phyloP scores from a whole-genome alignment of 179 eudicot species.

The Pouteria campechiana region DNA sequence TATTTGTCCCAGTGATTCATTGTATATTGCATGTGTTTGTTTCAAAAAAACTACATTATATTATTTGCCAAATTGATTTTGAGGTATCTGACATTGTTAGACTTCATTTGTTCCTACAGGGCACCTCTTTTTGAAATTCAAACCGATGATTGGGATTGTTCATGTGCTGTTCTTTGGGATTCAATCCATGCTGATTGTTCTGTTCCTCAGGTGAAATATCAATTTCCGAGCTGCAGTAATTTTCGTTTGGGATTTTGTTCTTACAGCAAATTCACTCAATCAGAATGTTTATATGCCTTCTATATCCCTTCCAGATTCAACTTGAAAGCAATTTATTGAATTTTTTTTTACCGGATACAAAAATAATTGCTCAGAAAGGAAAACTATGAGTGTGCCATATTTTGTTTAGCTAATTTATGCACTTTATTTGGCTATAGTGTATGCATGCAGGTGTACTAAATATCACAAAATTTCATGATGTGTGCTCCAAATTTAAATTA shows the following conservation, averaged over 20 bases:
- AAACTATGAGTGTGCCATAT: too few species aligned
- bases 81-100: background rate
- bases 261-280: too few species aligned
- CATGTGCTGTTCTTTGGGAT: constrained; percentile 74
- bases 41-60: too few species aligned
- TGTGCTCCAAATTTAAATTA: too few species aligned
- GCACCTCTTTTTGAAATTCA: constrained; percentile 99
- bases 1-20: background rate
- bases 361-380: too few species aligned
- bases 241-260: background rate
- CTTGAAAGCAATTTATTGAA: too few species aligned
- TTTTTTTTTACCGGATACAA: too few species aligned
- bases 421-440: too few species aligned
- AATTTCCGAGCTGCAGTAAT: background rate
- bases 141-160: constrained; percentile 91
- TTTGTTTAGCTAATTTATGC: too few species aligned
- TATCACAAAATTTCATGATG: too few species aligned
- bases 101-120: constrained; percentile 47
- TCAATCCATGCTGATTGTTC: constrained; percentile 90
- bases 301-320: background rate
- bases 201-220: constrained; percentile 63
- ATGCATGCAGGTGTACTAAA: too few species aligned
- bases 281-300: background rate
- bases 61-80: background rate
- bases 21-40: background rate